phyloP scores from a whole-genome alignment of 2,329 filamentous ascomycete genomes.

The Coniella lustricola region DNA sequence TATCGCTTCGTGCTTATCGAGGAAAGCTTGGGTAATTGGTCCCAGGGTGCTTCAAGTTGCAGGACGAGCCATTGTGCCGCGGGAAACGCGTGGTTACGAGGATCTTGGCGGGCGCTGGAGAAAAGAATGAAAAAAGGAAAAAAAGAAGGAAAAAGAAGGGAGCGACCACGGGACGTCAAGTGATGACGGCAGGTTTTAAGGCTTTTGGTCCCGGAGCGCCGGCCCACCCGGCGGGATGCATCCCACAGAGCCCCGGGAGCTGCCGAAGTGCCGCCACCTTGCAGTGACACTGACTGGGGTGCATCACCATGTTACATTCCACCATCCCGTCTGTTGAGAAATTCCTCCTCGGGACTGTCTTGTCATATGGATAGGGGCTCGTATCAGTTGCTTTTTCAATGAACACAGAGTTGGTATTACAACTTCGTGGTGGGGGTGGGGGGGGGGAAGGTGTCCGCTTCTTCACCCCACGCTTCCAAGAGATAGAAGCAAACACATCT shows the following conservation, averaged over 20 bases:
- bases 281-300: background rate
- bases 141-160: background rate
- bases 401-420: no score
- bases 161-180: background rate
- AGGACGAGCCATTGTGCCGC: conserved; percentile 3
- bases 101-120: background rate
- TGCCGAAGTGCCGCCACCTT: background rate
- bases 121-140: background rate
- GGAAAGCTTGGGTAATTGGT: background rate
- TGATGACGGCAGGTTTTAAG: conserved; percentile 3
- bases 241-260: background rate
- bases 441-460: no score
- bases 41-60: conserved; percentile 1
- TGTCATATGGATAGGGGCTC: no score
- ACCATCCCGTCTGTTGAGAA: no score
- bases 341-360: no score
- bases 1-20: background rate
- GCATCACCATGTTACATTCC: background rate
- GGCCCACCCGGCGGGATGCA: background rate
- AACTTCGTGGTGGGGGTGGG: no score
- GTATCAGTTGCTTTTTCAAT: no score
- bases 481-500: background rate
- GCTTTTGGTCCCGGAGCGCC: background rate
- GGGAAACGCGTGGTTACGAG: background rate
- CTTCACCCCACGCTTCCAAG: no score